Evolutionary conservation across 2,329 filamentous ascomycete species (phyloP).

Genomic region (Dactylonectria estremocensis): DNA sequence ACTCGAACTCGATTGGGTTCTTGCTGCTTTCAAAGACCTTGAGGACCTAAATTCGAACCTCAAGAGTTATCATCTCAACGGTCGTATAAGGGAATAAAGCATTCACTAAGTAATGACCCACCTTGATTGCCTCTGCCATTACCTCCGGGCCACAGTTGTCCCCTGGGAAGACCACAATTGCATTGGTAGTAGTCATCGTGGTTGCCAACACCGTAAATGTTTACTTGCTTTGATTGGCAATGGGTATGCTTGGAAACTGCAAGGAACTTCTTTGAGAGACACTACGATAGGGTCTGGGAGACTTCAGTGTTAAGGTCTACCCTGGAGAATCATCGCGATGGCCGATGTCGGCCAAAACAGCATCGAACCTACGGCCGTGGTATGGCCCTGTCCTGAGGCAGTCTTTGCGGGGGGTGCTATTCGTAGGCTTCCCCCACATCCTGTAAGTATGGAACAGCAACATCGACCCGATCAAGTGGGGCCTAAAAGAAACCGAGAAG

Average conservation of each 20-base stretch:
- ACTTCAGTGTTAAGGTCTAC: neutral
- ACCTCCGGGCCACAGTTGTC: conserved; percentile 12
- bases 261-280: neutral
- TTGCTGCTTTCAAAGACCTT: neutral
- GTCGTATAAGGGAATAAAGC: neutral
- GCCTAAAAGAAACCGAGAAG: too few species aligned
- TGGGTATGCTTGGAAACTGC: neutral
- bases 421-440: neutral
- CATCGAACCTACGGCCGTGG: neutral
- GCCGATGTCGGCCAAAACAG: conserved; percentile 1
- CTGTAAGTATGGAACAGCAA: neutral
- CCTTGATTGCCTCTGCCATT: conserved; percentile 9
- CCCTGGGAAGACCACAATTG: conserved; percentile 8
- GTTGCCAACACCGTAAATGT: neutral
- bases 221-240: neutral
- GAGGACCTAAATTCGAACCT: conserved; percentile 6
- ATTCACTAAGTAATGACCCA: neutral
- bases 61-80: neutral
- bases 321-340: neutral
- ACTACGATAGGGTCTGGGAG: neutral
- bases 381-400: neutral
- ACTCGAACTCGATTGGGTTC: neutral
- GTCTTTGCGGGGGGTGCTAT: neutral
- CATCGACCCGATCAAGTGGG: neutral
- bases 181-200: neutral